Evolutionary conservation across 169 alveolate species (phyloP).

Genomic region (Cryptosporidium ubiquitum): DNA sequence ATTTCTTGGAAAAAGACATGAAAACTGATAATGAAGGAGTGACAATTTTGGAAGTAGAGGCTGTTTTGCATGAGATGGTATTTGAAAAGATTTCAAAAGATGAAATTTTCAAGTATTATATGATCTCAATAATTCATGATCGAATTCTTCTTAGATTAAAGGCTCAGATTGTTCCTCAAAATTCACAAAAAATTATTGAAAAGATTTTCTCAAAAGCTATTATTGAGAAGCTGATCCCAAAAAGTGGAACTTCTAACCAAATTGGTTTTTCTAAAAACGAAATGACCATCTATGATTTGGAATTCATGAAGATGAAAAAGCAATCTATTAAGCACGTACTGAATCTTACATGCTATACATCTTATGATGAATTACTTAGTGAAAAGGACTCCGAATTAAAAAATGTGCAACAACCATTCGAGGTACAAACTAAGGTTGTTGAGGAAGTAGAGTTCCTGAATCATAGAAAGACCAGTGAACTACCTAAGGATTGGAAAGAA

Average conservation of each 20-base stretch:
- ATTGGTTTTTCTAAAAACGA: constrained; percentile 46
- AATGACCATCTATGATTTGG: constrained; percentile 18
- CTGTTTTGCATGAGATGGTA: constrained; percentile 41
- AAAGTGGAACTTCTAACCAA: constrained; percentile 22
- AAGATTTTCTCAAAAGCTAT: constrained; percentile 9
- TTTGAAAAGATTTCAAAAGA: constrained; percentile 40
- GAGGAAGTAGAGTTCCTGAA: constrained; percentile 5
- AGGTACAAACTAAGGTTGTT: neutral
- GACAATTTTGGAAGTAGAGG: constrained; percentile 10
- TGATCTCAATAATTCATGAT: constrained; percentile 65
- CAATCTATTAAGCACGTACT: constrained; percentile 1
- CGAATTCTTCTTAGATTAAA: constrained; percentile 24
- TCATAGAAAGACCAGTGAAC: neutral
- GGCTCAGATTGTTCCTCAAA: neutral
- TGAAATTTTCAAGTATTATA: constrained; percentile 49
- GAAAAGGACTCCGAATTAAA: neutral
- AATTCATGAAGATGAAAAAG: constrained; percentile 18
- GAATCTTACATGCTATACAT: constrained; percentile 32
- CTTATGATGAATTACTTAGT: constrained; percentile 6
- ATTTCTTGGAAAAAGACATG: constrained; percentile 29
- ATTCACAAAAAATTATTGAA: constrained; percentile 2
- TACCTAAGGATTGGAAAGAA: constrained; percentile 19
- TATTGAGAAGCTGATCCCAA: constrained; percentile 8
- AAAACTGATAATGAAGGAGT: neutral
- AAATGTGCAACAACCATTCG: neutral